Evolutionary conservation across 2,329 filamentous ascomycete species (phyloP).

Genomic region (Claviceps quebecensis): DNA sequence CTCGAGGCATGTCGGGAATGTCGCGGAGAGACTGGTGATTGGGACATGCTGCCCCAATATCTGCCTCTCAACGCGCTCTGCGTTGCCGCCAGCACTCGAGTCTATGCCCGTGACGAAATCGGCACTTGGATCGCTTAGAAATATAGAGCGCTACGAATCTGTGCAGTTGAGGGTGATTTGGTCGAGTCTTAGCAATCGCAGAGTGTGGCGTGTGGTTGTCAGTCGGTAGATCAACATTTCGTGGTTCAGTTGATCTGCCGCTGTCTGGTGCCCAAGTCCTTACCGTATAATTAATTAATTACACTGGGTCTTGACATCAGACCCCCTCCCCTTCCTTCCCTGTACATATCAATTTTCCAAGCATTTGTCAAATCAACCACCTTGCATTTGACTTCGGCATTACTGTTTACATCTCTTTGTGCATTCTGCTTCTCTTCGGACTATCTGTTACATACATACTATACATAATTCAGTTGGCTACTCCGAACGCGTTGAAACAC

Average conservation of each 20-base stretch:
- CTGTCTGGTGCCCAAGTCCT: too few relatives aligned
- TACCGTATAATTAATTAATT: too few relatives aligned
- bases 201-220: not conserved
- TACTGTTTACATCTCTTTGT: not conserved
- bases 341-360: too few relatives aligned
- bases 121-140: not conserved
- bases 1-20: conserved; percentile 46
- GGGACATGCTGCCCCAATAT: conserved; percentile 4
- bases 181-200: not conserved
- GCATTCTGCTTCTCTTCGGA: not conserved
- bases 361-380: not conserved
- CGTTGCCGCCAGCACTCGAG: not conserved
- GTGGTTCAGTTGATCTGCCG: not conserved
- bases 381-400: not conserved
- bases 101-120: not conserved
- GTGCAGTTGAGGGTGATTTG: not conserved
- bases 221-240: not conserved
- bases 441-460: not conserved
- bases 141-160: not conserved
- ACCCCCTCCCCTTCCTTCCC: too few relatives aligned
- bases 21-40: conserved; percentile 29
- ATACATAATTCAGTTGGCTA: not conserved
- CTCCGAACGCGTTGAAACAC: not conserved
- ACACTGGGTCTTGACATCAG: too few relatives aligned
- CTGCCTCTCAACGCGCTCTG: not conserved